Base-by-base conservation (phyloP, 495 filamentous ascomycete species). In the Pseudomonodictys pantanalensis region DNA sequence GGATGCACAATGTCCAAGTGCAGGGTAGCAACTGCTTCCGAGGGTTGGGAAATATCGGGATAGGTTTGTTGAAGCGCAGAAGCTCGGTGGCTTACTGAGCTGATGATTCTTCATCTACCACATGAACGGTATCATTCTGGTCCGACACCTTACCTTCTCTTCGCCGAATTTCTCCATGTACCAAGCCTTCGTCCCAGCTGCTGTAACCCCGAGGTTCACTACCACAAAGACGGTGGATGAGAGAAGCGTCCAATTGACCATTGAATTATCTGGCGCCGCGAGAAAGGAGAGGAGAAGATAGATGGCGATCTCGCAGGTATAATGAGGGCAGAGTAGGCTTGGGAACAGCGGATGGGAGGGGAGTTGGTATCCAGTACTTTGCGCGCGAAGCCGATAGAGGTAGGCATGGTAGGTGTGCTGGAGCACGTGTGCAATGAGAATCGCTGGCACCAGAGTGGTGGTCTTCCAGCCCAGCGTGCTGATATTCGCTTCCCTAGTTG, bases 321-420 rank as follows among this genome's bases (percentile, higher is more conserved):
- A 98, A 74, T 97, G 93, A n/a, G 95, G 91, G 59, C 86, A 95
- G 9, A 96, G 74, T 17, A 92, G 62, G 28, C 68, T 73, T 33
- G 75, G 75, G 68, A 97, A 98, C 35, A 87, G 66, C 3, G 86
- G 85, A 64, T 86, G 83, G 24, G 72, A 68, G 2, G 93, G 93
- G 2, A 97, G 74, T 17, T 86, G 87, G 69, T 97, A 97, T 62
- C 90, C 49, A 18, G 47, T 11, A 41, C 28, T 20, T 24, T 93
- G 67, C 86, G 83, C 50, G 24, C 55, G 60, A 35, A 97, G 76
- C 1, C 84, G 83, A 38, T 83, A 84, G 23, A 98, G 86, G 70
- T 96, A 86, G 39, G 73, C 76, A 70, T 98, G 93, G 67, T 84
- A 88, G 69, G 84, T 82, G 70, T 95, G 81, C 72, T 98, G 93